Percentiles rank a stretch among this genome's conserved stretches.
These are phyloP conservation scores for Hippophae tibetana DNA, from an alignment of 306 rosid species.

Conservation along the genomic window DNA sequence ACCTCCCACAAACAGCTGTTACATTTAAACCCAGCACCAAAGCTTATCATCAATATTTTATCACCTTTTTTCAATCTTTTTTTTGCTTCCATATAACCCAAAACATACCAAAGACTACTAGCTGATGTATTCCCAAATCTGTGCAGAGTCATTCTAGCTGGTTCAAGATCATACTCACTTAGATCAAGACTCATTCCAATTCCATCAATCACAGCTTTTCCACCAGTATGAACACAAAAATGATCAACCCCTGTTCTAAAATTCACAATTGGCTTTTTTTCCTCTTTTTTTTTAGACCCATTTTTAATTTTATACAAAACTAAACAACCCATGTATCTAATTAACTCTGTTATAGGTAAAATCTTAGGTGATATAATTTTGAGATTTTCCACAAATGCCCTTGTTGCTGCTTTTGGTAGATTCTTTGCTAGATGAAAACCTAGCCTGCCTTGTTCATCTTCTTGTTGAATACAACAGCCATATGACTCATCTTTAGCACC, in stretches of 20 bases:
- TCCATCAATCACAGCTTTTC: slow-evolving; percentile 62
- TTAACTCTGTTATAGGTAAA: slow-evolving; percentile 38
- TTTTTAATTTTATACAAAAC: background rate
- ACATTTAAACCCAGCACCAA: slow-evolving; percentile 81
- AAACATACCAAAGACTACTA: slow-evolving; percentile 68
- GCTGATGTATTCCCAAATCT: slow-evolving; percentile 75
- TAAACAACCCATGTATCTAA: slow-evolving; percentile 14
- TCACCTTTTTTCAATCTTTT: slow-evolving; percentile 63
- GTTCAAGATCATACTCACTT: slow-evolving; percentile 53
- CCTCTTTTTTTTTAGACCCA: background rate
- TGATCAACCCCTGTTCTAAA: slow-evolving; percentile 53
- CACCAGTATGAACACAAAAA: slow-evolving; percentile 67
- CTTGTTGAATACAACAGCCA: slow-evolving; percentile 57
- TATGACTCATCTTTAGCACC: slow-evolving; percentile 66
- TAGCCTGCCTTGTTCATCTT: slow-evolving; percentile 43
- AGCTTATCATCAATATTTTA: slow-evolving; percentile 57
- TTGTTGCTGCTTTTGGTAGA: slow-evolving; percentile 50
- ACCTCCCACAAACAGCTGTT: slow-evolving; percentile 82
- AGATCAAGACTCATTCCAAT: slow-evolving; percentile 50
- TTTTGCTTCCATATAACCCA: slow-evolving; percentile 82
- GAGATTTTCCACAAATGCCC: slow-evolving; percentile 44
- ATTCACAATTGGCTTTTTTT: slow-evolving; percentile 21
- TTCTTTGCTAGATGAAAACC: slow-evolving; percentile 58
- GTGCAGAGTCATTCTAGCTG: slow-evolving; percentile 61
- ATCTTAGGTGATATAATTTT: slow-evolving; percentile 43